Base-by-base conservation (phyloP, 2,329 filamentous ascomycete species). In the Botryotinia globosa region DNA sequence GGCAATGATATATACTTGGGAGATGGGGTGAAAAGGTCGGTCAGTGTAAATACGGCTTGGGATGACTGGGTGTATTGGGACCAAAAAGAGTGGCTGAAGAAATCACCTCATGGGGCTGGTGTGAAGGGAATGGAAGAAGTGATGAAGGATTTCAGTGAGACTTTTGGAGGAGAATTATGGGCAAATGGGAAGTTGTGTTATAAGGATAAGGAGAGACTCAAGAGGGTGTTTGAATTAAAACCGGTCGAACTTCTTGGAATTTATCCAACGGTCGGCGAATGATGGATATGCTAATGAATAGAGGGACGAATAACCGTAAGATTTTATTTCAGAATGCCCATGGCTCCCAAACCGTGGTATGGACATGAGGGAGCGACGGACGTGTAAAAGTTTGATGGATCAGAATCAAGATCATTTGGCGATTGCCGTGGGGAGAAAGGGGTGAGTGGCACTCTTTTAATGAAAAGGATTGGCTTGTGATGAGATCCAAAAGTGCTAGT, bases 81-180 rank as follows among this genome's bases (percentile, higher is more conserved):
- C 25, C 66, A 68, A 34, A n/a, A 32, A 18, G 29, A 25, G 6
- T 67, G 70, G 63, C 3, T 72, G 4, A 39, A 63, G n/a, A 42
- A 54, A 14, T 44, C 37, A 25, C 32, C 18, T n/a, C 51, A 44
- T 42, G 64, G 64, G 20, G 42, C 22, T 42, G n/a, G 37, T 37
- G n/a, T 62, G 37, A 29, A 37, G 14, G 32, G 10, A 29, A 69
- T 72, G 56, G 56, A 62, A 20, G 37, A 45, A 22, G 61, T 70
- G 20, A 45, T 73, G 62, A n/a, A 29, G 51, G 73, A 69, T 70
- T 37, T 73, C 2, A 39, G 69, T 29, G 29, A 68, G 10, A 61
- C 54, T 4, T 74, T 74, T 42, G 72, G 69, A 10, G 69, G 72
- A 4, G 65, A 72, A 39, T 37, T 75, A 42, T 75, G 69, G 74